phyloP scores from a whole-genome alignment of 2,329 filamentous ascomycete species.

The Lecanoromycetidae sp. region DNA sequence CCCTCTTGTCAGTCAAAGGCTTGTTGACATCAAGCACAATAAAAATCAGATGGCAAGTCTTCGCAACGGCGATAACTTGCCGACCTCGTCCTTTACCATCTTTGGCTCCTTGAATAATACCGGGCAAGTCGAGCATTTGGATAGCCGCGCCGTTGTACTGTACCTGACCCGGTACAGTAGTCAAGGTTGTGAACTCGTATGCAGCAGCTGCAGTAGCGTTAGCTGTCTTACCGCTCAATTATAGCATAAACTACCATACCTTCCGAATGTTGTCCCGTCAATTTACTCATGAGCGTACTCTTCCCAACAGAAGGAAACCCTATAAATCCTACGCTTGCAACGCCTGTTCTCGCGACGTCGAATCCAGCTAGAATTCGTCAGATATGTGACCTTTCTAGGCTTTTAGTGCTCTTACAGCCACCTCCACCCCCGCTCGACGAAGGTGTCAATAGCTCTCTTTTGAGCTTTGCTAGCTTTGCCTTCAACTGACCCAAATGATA shows the following conservation, averaged over 20 bases:
- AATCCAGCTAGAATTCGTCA: slow-evolving; percentile 53
- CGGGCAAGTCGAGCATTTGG: slow-evolving; percentile 94
- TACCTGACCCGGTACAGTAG: slow-evolving; percentile 92
- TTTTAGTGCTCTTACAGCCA: slow-evolving; percentile 44
- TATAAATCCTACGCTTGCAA: slow-evolving; percentile 94
- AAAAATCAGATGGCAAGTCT: slow-evolving; percentile 97
- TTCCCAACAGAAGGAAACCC: slow-evolving; percentile 97
- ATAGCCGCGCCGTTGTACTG: slow-evolving; percentile 93
- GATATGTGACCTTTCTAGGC: background rate
- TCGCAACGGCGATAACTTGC: slow-evolving; percentile 96
- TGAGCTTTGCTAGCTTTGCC: slow-evolving; percentile 95
- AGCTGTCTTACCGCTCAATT: too few species aligned
- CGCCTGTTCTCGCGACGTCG: slow-evolving; percentile 94
- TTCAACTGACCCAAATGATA: slow-evolving; percentile 90
- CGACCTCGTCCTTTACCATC: slow-evolving; percentile 94
- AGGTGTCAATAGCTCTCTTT: slow-evolving; percentile 86
- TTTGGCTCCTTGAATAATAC: slow-evolving; percentile 98
- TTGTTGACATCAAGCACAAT: slow-evolving; percentile 98
- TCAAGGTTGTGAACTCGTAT: slow-evolving; percentile 97
- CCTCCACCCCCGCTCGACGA: slow-evolving; percentile 67
- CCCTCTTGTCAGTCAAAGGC: slow-evolving; percentile 86
- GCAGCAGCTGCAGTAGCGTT: slow-evolving; percentile 45
- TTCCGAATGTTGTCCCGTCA: slow-evolving; percentile 96
- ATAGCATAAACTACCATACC: too few species aligned
- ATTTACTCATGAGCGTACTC: slow-evolving; percentile 86